Base-by-base conservation (phyloP, 1,284 basidiomycete species). In the Apiotrichum gracile region DNA sequence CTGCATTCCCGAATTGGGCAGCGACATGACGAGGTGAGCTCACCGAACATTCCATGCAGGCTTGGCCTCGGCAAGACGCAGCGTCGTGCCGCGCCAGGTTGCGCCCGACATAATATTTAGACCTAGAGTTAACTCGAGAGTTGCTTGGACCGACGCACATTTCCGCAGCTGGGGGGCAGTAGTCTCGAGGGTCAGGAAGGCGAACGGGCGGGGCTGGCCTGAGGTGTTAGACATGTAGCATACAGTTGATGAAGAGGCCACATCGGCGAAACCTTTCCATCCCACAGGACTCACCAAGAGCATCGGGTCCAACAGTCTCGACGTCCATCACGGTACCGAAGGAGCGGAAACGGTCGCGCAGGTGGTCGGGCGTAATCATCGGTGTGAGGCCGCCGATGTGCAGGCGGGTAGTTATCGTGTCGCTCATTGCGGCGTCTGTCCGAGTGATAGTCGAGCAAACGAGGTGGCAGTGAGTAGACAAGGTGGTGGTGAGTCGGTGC, bases 71-170 rank as follows among this genome's bases (percentile, higher is more conserved):
- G 70, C 66, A 1, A 76, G 57, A 21, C 69, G 65, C 3, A 76
- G 57, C 49, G 69, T 66, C 1, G 71, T 58, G 2, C 74, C 74
- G 52, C 74, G 64, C 71, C 73, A 76, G 37, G 60, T 70, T 1
- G 72, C 69, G 22, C 70, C 70, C 9, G 69, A 71, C 66, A 74
- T 71, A 49, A 69, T 73, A 52, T 72, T 74, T 17, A 76, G 63
- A 54, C 70, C 70, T 72, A 52, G 1, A 7, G 37, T 40, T 38
- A 52, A 40, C 3, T 44, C 34, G 24, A 40, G 25, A 25, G n/a
- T 25, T 6, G 24, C 5, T n/a, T 9, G n/a, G 8, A 33, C 16
- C 17, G 24, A 50, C 69, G 25, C 40, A 72, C 73, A 75, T 61
- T 72, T 71, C 38, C 66, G 63, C 29, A 74, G 56, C 57, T 73